phyloP scores from a whole-genome alignment of 345 rosid species.

The Crucihimalaya himalaica region DNA sequence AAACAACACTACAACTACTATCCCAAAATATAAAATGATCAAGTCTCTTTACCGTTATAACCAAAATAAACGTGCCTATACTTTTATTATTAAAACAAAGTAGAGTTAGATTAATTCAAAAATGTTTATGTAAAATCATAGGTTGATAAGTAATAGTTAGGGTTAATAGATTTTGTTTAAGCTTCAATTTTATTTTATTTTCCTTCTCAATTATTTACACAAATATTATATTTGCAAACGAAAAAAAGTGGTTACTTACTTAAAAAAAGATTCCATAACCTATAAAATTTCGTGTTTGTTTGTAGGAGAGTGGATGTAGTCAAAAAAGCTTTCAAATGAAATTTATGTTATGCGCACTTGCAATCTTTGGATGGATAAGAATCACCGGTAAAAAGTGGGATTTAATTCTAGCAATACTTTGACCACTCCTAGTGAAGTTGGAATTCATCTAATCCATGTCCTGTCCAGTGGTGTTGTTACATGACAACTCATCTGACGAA shows the following conservation, averaged over 20 bases:
- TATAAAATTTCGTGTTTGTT: conserved; percentile 5
- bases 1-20: not conserved
- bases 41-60: not conserved
- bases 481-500: conserved; percentile 29
- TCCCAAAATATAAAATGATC: not conserved
- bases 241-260: not conserved
- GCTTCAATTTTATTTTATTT: not conserved
- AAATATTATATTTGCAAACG: not conserved
- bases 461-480: conserved; percentile 23
- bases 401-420: conserved; percentile 35
- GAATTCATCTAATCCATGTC: conserved; percentile 37
- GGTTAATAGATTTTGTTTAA: not conserved
- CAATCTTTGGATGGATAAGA: conserved; percentile 37
- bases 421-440: conserved; percentile 30
- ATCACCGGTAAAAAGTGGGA: conserved; percentile 36
- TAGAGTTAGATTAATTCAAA: not conserved
- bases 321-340: conserved; percentile 33
- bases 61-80: not conserved
- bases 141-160: not conserved
- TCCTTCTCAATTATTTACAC: not conserved
- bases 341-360: conserved; percentile 39
- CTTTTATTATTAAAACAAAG: not conserved
- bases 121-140: not conserved
- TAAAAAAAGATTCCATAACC: conserved; percentile 20
- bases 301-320: conserved; percentile 42